Base-by-base conservation (phyloP, 192 early-diverging fungal genomes). In the Umbelopsis sp. region DNA sequence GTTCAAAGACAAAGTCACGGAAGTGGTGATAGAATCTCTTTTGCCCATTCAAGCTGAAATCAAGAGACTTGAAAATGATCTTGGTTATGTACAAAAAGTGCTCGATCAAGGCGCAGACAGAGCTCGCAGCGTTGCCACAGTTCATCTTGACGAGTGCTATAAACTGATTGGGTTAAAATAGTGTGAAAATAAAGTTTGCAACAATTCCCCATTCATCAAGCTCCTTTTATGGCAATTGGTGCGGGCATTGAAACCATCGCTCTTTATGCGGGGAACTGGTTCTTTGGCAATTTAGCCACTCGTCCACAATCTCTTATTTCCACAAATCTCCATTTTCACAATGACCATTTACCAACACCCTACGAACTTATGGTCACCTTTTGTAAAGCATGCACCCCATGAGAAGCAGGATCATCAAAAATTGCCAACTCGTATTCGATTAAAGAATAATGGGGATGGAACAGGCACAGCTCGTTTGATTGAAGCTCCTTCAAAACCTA, bases 1-100 rank as follows among this genome's bases (percentile, higher is more conserved):
- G 48, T 89, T 98, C 41, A 96, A 98, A 80, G 84, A 91, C n/a
- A 79, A 72, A 0, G 79, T 96, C 13, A 81, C 89, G 0, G 90
- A 93, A 12, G 84, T 83, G 1, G 71, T 94, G 5, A 78, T 94
- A 5, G 76, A 83, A 16, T 52, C 75, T 0, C 51, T 97, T 46
- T 49, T 67, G 20, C 93, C 92, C 4, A 92, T 95, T 25, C 86
- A 91, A 64, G 68, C 81, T 15, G 89, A 91, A 61, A 81, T 90
- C 67, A 75, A 27, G 6, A 71, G 84, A 33, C 55, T 97, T 46
- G 65, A 86, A 11, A 70, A 46, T 23, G 93, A 96, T 23, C 67
- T 53, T 22, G 85, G 46, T 1, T 87, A 92, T 70, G 75, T 97
- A 0, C 82, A 93, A 33, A 33, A 66, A 2, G 86, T 93, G 11